These are phyloP conservation scores for Tulasnella sp. DNA, from an alignment of 768 basidiomycete species.

Conservation along the genomic window DNA sequence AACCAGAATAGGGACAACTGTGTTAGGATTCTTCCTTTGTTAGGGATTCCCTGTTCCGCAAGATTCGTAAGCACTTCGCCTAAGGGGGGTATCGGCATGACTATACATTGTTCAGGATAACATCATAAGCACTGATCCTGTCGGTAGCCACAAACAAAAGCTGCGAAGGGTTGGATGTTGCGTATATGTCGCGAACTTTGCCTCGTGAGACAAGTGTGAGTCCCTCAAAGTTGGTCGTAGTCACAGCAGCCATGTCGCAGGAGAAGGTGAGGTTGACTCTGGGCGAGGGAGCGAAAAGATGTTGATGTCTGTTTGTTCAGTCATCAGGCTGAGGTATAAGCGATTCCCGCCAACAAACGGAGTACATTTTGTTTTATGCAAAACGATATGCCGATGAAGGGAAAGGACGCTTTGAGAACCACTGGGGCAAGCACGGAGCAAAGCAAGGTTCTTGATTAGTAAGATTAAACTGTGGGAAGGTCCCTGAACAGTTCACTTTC, in stretches of 20 bases:
- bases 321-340: too few species aligned
- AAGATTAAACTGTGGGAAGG: too few species aligned
- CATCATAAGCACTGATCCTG: constrained; percentile 93
- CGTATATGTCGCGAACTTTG: constrained; percentile 94
- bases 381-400: too few species aligned
- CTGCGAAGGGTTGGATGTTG: constrained; percentile 32
- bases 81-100: constrained; percentile 16
- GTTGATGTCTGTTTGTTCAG: too few species aligned
- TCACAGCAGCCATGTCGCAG: background rate
- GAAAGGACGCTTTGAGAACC: too few species aligned
- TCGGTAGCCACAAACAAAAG: constrained; percentile 92
- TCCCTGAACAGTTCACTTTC: too few species aligned
- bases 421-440: too few species aligned
- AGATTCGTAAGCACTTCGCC: background rate
- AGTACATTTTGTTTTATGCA: too few species aligned
- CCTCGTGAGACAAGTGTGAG: constrained; percentile 71
- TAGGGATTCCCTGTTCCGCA: constrained; percentile 68
- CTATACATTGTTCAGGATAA: constrained; percentile 85
- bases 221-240: background rate
- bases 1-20: constrained; percentile 95
- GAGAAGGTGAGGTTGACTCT: background rate
- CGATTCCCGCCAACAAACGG: too few species aligned
- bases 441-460: too few species aligned
- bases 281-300: too few species aligned
- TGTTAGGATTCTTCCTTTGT: constrained; percentile 83